Conservation (phyloP, 2,329 filamentous ascomycete genomes). For the Pestalotiopsis sp. region DNA sequence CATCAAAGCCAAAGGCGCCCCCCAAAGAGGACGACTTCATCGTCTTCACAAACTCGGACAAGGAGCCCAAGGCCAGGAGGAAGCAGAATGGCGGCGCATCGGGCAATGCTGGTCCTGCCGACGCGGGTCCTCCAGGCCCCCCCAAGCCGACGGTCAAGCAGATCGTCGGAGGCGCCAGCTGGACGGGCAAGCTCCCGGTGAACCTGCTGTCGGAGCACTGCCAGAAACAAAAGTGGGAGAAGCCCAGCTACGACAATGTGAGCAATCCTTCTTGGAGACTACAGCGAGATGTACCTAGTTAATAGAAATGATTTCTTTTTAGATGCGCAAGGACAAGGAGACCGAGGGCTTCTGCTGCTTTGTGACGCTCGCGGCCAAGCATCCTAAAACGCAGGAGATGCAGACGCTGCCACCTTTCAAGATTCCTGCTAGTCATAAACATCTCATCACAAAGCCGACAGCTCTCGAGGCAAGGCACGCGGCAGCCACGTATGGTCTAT, state of each 20-base stretch:
- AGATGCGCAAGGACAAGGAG: conserved; percentile 56
- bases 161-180: conserved; percentile 90
- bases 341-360: conserved; percentile 77
- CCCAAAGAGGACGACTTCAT: conserved; percentile 55
- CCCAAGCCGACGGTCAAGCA: conserved; percentile 72
- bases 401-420: conserved; percentile 80
- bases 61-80: conserved; percentile 52
- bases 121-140: conserved; percentile 43
- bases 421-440: conserved; percentile 75
- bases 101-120: conserved; percentile 26
- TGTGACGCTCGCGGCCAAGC: conserved; percentile 75
- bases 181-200: conserved; percentile 95
- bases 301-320: conserved; percentile 18
- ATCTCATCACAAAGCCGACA: conserved; percentile 75
- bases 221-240: conserved; percentile 94
- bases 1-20: conserved; percentile 34
- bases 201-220: conserved; percentile 94
- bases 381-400: conserved; percentile 81
- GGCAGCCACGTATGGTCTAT: conserved; percentile 88
- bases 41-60: conserved; percentile 61
- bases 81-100: conserved; percentile 25
- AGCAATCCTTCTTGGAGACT: conserved; percentile 24
- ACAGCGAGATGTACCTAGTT: conserved; percentile 23
- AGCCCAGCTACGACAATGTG: conserved; percentile 86
- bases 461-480: conserved; percentile 92